Evolutionary conservation across 192 early-diverging fungal species (phyloP).

Genomic region (Diversispora epigaea): DNA sequence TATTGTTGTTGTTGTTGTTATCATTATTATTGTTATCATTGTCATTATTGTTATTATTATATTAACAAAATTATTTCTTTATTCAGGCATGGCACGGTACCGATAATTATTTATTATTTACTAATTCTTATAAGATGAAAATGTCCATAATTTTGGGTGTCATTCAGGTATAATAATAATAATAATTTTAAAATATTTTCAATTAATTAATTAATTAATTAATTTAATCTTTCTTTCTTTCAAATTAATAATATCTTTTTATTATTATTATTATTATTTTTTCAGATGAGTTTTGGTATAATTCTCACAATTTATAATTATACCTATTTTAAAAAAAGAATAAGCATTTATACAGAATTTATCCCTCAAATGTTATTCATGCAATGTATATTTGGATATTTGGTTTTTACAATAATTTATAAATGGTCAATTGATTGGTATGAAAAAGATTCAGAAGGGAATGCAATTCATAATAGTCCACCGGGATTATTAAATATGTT

Average conservation of each 20-base stretch:
- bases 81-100: constrained; percentile 83
- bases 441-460: constrained; percentile 63
- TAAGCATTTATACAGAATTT: constrained; percentile 83
- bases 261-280: background rate
- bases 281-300: constrained; percentile 92
- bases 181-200: background rate
- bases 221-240: background rate
- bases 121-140: constrained; percentile 99
- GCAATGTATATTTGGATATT: constrained; percentile 93
- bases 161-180: constrained; percentile 64
- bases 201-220: background rate
- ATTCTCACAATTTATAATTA: constrained; percentile 88
- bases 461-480: constrained; percentile 67
- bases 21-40: too few relatives aligned
- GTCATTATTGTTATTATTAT: too few relatives aligned
- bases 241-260: background rate
- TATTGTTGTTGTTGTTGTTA: background rate
- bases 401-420: constrained; percentile 86
- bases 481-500: constrained; percentile 96
- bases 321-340: constrained; percentile 78
- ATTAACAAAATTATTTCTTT: background rate
- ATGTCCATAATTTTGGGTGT: constrained; percentile 95
- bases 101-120: constrained; percentile 92
- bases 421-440: constrained; percentile 96
- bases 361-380: constrained; percentile 95